Conservation (phyloP, 495 filamentous ascomycete species). For the Daldinia concentrica region DNA sequence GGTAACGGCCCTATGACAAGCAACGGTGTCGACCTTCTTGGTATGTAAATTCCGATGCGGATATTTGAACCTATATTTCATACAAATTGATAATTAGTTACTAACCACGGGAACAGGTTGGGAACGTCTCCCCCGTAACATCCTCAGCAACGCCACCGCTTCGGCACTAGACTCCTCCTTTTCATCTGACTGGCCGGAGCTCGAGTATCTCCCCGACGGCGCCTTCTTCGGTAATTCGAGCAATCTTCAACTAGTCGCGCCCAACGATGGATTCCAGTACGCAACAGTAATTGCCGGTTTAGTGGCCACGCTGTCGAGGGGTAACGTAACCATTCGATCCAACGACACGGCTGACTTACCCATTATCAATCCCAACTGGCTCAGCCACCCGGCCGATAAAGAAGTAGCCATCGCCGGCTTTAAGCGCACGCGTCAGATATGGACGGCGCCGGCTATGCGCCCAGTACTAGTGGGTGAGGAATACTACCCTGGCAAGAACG, state of each 20-base stretch:
- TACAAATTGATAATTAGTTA: neutral
- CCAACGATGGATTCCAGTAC: neutral
- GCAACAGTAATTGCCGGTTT: neutral
- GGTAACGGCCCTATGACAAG: neutral
- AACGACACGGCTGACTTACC: conserved; percentile 56
- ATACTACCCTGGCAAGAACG: conserved; percentile 57
- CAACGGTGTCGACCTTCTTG: neutral
- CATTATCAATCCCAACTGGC: conserved; percentile 64
- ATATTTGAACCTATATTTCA: neutral
- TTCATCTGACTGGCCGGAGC: conserved; percentile 63
- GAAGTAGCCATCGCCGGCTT: conserved; percentile 66
- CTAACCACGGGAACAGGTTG: conserved; percentile 25
- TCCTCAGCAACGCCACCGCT: conserved; percentile 38
- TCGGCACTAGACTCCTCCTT: neutral
- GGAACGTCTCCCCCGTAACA: conserved; percentile 51
- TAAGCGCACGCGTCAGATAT: conserved; percentile 59
- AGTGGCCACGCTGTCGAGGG: conserved; percentile 58
- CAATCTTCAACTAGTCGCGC: conserved; percentile 34
- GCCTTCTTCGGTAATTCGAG: conserved; percentile 57
- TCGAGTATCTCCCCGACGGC: conserved; percentile 58
- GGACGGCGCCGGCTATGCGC: conserved; percentile 52
- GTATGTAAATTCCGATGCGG: neutral
- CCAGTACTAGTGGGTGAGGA: conserved; percentile 52
- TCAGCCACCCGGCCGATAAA: conserved; percentile 60
- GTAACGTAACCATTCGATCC: conserved; percentile 61